Conservation (phyloP, 192 early-diverging fungal species). For the Gorgonomyces haynaldii region DNA sequence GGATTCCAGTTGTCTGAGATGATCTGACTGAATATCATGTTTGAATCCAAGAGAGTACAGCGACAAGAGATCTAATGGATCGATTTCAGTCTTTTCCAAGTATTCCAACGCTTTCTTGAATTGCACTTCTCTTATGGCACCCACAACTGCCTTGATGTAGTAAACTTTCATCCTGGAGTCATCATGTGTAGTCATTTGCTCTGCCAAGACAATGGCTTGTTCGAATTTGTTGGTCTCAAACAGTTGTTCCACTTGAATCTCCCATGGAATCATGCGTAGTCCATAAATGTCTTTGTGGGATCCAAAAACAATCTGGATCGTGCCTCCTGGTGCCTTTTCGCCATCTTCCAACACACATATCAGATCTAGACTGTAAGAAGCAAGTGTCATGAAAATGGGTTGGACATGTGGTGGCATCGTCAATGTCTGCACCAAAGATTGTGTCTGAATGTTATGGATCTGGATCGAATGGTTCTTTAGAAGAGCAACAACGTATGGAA, state of each 20-base stretch:
- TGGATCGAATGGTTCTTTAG: conserved; percentile 56
- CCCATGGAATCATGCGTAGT: conserved; percentile 43
- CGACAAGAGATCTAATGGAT: conserved; percentile 42
- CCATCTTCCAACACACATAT: conserved; percentile 12
- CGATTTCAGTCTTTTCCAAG: conserved; percentile 51
- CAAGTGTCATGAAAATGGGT: conserved; percentile 22
- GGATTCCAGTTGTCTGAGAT: conserved; percentile 10
- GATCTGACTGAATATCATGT: not conserved
- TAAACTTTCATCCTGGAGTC: conserved; percentile 28
- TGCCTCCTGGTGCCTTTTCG: conserved; percentile 5
- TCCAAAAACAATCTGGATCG: conserved; percentile 41
- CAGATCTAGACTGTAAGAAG: conserved; percentile 39
- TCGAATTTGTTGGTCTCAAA: conserved; percentile 45
- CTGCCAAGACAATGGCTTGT: conserved; percentile 48
- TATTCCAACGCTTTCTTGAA: conserved; percentile 57
- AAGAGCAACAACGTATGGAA: conserved; percentile 61
- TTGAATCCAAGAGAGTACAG: conserved; percentile 11
- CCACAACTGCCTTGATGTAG: not conserved
- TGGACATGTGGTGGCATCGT: conserved; percentile 16
- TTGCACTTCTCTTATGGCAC: conserved; percentile 2
- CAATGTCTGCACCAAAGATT: conserved; percentile 47
- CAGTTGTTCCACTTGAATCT: conserved; percentile 48
- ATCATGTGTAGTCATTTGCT: conserved; percentile 42
- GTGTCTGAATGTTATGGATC: conserved; percentile 62
- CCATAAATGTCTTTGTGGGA: conserved; percentile 48